Evolutionary conservation across 495 filamentous ascomycete genomes (phyloP), one percentile per base, ranked within the genome.

Genomic region (Amniculicola lignicola): DNA sequence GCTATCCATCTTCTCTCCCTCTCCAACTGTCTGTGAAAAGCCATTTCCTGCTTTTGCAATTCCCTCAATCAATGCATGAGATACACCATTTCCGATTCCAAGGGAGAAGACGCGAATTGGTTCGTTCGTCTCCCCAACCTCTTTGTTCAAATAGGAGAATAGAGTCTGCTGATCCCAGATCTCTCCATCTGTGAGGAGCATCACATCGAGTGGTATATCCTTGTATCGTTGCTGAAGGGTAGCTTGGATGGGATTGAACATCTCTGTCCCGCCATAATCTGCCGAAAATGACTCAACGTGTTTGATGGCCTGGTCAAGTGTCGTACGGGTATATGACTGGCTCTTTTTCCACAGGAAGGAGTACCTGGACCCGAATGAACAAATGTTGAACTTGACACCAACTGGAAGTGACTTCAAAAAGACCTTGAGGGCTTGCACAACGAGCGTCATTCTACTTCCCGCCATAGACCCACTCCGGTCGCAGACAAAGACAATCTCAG

Each of bases 311-410:
- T 74, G 42, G 0, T 75, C 54, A 2, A 88, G 65, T 5, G 70
- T 79, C 0, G 60, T 62, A 22, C 76, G 67, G 21, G 74, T 75
- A 60, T 88, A 89, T 0, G 67, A 65, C 52, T 74, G 69, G 35
- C 81, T 85, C 7, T n/a, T n/a, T 9, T 72, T 75, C 78, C 85
- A 90, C 11, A 90, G 71, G 51, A 85, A 82, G 0, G 67, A 63
- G 57, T 78, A 59, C 0, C 15, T 12, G 18, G 47, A 70, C 9
- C 86, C 86, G 55, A 90, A 90, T 1, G 81, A 86, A 67, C 81
- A 84, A 52, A 89, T 87, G 67, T 90, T 88, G 73, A 90, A 89
- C 62, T 78, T 80, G 44, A 82, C 70, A 0, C 84, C 84, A 1
- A 81, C 55, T 1, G 86, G 85, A 14, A 90, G 67, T 0, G 82